Percentiles rank a stretch among this genome's conserved stretches.
These are phyloP conservation scores for Pulchroboletus neoregius DNA, from an alignment of 1,284 basidiomycete genomes.

Conservation along the genomic window DNA sequence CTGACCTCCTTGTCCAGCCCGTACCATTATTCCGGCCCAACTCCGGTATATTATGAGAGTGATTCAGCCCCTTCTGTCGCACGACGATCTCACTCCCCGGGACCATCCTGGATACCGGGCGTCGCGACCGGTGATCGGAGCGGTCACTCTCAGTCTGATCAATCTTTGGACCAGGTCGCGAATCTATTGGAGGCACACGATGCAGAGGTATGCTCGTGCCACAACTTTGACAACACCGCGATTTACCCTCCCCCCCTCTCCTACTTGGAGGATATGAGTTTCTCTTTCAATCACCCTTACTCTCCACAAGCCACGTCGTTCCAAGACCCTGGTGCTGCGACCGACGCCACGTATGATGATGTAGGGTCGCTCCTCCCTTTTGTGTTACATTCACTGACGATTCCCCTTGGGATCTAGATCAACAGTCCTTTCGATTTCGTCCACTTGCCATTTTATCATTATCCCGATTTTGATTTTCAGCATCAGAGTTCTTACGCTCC, in stretches of 20 bases:
- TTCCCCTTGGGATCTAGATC: constrained; percentile 6
- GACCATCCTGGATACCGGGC: constrained; percentile 6
- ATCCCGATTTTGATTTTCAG: neutral
- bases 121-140: neutral
- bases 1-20: constrained; percentile 12
- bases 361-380: constrained; percentile 4
- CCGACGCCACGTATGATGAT: constrained; percentile 10
- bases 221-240: neutral
- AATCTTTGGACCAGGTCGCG: neutral
- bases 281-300: neutral
- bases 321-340: neutral
- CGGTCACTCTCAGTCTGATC: constrained; percentile 5
- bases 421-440: neutral
- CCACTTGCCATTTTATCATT: neutral
- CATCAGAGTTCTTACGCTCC: neutral
- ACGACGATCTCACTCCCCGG: neutral
- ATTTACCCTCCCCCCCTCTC: neutral
- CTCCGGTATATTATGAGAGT: constrained; percentile 5
- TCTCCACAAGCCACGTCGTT: neutral
- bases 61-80: neutral
- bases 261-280: constrained; percentile 8
- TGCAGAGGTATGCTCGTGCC: constrained; percentile 12
- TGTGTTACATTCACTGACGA: neutral
- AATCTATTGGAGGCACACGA: constrained; percentile 2
- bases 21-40: constrained; percentile 1